phyloP scores from a whole-genome alignment of 2,329 filamentous ascomycete genomes.

The Colletotrichum melonis region DNA sequence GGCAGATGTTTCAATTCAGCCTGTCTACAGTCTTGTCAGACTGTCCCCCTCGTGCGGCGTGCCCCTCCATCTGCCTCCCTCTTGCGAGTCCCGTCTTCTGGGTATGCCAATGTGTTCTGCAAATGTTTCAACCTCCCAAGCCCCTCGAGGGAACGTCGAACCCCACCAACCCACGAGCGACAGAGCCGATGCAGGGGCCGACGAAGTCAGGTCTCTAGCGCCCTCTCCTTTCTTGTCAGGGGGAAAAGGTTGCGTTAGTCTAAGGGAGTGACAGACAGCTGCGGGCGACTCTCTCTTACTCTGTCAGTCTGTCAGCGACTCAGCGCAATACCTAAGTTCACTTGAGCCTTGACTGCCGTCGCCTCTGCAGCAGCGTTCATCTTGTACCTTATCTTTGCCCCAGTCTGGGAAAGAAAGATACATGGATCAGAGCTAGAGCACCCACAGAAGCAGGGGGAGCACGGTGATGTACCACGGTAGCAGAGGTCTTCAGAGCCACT shows the following conservation, averaged over 20 bases:
- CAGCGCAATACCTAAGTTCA: background rate
- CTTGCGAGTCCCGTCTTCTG: background rate
- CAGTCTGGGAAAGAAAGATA: background rate
- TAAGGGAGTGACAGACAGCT: constrained; percentile 18
- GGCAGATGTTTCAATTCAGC: constrained; percentile 33
- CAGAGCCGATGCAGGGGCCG: constrained; percentile 13
- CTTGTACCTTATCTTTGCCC: background rate
- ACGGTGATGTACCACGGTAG: background rate
- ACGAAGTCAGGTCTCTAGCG: background rate
- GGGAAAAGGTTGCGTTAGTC: constrained; percentile 17
- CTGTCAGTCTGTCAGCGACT: background rate
- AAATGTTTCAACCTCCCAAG: constrained; percentile 17
- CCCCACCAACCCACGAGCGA: background rate
- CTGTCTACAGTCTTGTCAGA: background rate
- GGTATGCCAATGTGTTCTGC: background rate
- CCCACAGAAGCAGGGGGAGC: background rate
- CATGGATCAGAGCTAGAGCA: background rate
- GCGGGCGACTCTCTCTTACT: background rate
- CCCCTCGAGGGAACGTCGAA: background rate
- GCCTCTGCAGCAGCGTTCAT: background rate
- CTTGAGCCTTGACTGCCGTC: background rate
- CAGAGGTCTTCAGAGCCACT: background rate
- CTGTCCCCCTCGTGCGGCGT: background rate
- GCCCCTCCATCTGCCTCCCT: background rate
- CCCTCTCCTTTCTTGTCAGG: constrained; percentile 15